phyloP scores from a whole-genome alignment of 306 rosid genomes.

The Lathyrus tuberosus region DNA sequence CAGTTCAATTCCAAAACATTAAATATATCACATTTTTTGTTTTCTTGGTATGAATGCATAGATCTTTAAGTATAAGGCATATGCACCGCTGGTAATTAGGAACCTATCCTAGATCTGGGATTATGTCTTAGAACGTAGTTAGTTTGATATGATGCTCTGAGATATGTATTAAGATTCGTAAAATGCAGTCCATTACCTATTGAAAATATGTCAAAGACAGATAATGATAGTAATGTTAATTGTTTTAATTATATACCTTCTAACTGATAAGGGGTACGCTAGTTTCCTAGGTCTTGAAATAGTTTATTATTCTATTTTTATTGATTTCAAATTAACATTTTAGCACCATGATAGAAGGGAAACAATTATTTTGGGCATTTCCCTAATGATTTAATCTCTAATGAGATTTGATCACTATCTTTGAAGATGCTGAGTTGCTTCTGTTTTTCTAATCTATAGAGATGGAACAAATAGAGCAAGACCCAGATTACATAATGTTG shows the following conservation, averaged over 20 bases:
- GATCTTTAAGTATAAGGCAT: slow-evolving; percentile 20
- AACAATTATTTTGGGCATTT: slow-evolving; percentile 15
- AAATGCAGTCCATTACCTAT: slow-evolving; percentile 22
- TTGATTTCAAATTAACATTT: slow-evolving; percentile 16
- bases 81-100: slow-evolving; percentile 29
- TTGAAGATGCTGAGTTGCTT: slow-evolving; percentile 46
- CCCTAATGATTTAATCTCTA: slow-evolving; percentile 23
- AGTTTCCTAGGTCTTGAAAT: slow-evolving; percentile 32
- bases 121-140: neutral
- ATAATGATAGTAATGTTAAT: slow-evolving; percentile 22
- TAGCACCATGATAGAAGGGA: slow-evolving; percentile 19
- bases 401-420: slow-evolving; percentile 40
- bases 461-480: slow-evolving; percentile 97
- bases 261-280: slow-evolving; percentile 11
- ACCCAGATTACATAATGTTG: slow-evolving; percentile 79
- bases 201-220: slow-evolving; percentile 4
- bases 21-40: slow-evolving; percentile 30
- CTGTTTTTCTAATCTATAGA: slow-evolving; percentile 60
- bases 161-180: slow-evolving; percentile 8
- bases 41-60: slow-evolving; percentile 19
- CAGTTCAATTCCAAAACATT: slow-evolving; percentile 8
- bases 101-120: slow-evolving; percentile 18
- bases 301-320: slow-evolving; percentile 29
- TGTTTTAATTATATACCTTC: slow-evolving; percentile 13
- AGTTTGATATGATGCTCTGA: slow-evolving; percentile 25